phyloP scores from a whole-genome alignment of 441 rosid genomes.

The Croton laevigatus region DNA sequence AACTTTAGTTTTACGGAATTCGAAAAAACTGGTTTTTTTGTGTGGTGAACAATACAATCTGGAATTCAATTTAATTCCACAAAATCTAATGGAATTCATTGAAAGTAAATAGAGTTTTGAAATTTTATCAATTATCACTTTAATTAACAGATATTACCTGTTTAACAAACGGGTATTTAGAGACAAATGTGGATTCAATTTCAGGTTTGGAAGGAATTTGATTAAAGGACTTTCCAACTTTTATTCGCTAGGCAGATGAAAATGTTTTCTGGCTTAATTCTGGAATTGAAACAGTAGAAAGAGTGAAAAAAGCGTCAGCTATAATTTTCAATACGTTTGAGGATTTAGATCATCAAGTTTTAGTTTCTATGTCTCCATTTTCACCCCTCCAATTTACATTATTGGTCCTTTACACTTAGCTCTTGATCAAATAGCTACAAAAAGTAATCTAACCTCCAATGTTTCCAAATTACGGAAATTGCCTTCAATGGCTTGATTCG shows the following conservation, averaged over 20 bases:
- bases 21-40: too few relatives aligned
- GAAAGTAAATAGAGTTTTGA: too few relatives aligned
- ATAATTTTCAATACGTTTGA: constrained; percentile 12
- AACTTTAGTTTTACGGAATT: too few relatives aligned
- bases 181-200: not conserved
- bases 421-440: too few relatives aligned
- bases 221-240: constrained; percentile 5
- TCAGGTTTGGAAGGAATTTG: constrained; percentile 11
- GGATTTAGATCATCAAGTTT: not conserved
- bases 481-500: constrained; percentile 45
- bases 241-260: constrained; percentile 5
- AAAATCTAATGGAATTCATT: too few relatives aligned
- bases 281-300: not conserved
- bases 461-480: constrained; percentile 39
- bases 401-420: too few relatives aligned
- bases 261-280: not conserved
- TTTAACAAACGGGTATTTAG: constrained; percentile 7
- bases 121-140: too few relatives aligned
- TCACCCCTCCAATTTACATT: not conserved
- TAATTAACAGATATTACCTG: too few relatives aligned
- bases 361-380: not conserved
- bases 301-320: not conserved
- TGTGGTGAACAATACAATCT: too few relatives aligned
- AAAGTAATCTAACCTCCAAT: too few relatives aligned
- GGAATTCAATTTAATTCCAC: too few relatives aligned